Percentiles rank a stretch among this genome's conserved stretches.
Evolutionary conservation across 2,329 filamentous ascomycete species (phyloP).

Genomic region (Mariannaea sp.): DNA sequence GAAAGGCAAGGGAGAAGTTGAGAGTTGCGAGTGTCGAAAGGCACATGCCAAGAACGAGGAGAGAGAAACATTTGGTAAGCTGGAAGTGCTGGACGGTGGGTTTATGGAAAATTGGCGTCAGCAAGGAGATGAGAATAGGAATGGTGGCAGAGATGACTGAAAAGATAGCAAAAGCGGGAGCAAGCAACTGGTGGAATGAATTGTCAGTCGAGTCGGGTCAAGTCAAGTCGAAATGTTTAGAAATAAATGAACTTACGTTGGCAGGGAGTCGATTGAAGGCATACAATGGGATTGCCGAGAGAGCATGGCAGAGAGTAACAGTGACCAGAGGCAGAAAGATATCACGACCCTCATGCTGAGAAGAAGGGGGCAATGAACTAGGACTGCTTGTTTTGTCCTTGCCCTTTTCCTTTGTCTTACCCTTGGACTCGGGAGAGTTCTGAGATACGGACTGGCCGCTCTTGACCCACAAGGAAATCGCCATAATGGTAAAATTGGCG

Average conservation of each 20-base stretch:
- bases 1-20: conserved; percentile 89
- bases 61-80: conserved; percentile 86
- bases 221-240: not conserved
- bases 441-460: conserved; percentile 65
- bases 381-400: conserved; percentile 40
- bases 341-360: conserved; percentile 60
- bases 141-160: conserved; percentile 58
- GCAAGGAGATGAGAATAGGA: conserved; percentile 59
- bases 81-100: conserved; percentile 72
- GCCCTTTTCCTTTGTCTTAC: conserved; percentile 31
- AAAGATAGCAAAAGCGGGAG: conserved; percentile 63
- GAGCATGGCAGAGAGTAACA: conserved; percentile 73
- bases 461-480: conserved; percentile 90
- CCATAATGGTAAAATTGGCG: conserved; percentile 93
- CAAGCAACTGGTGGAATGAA: conserved; percentile 56
- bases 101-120: conserved; percentile 56
- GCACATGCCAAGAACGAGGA: conserved; percentile 90
- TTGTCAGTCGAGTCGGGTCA: conserved; percentile 1
- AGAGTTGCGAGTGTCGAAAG: conserved; percentile 91
- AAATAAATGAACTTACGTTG: conserved; percentile 55
- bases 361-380: conserved; percentile 25
- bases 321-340: conserved; percentile 75
- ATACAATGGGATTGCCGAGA: conserved; percentile 81
- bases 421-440: conserved; percentile 19
- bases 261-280: conserved; percentile 78